A percentile compares a stretch with the other conserved stretches of the same genome.
Conservation (phyloP, 169 alveolate genomes). For the Eimeria praecox region DNA sequence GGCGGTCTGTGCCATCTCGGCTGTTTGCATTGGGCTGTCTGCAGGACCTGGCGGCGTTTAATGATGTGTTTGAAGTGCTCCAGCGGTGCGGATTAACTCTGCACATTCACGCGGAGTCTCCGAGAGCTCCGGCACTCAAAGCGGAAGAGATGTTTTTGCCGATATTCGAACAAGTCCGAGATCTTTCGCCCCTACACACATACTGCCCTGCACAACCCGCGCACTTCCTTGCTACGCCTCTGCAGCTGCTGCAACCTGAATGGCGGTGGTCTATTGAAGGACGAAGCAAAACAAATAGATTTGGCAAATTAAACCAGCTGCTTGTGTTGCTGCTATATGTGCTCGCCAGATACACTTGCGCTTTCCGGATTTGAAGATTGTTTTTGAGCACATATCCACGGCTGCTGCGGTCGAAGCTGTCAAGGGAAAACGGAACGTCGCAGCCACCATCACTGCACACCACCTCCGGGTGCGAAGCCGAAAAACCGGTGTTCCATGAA, state of each 20-base stretch:
- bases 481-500: not conserved
- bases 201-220: not conserved
- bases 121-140: conserved; percentile 74
- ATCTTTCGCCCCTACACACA: not conserved
- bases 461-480: conserved; percentile 79
- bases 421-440: conserved; percentile 56
- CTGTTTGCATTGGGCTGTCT: not conserved
- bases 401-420: conserved; percentile 82
- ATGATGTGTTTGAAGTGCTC: conserved; percentile 72
- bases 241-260: not conserved
- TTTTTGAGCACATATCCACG: conserved; percentile 84
- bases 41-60: conserved; percentile 74
- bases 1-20: not conserved
- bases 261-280: not conserved
- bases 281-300: not conserved
- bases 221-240: not conserved
- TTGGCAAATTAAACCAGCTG: not conserved
- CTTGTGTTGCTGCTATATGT: not conserved
- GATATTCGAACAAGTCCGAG: conserved; percentile 66
- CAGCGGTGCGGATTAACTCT: conserved; percentile 79
- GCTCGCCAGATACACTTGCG: conserved; percentile 46
- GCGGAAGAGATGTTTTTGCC: conserved; percentile 84
- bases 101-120: conserved; percentile 84
- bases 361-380: conserved; percentile 82
- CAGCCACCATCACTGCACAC: conserved; percentile 84